Evolutionary conservation across 192 early-diverging fungal species (phyloP).

Genomic region (Lobosporangium transversale): DNA sequence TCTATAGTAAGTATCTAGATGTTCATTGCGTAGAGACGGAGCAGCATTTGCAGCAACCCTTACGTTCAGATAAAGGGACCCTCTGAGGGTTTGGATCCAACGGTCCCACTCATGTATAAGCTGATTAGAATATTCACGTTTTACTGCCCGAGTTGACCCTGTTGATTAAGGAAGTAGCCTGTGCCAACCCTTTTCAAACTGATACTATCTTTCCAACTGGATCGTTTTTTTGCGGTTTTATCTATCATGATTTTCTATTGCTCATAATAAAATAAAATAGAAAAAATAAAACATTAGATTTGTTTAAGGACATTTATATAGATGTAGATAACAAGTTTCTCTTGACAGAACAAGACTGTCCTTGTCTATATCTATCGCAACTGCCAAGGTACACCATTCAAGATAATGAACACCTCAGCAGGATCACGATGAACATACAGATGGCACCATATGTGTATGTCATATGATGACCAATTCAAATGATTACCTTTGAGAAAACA

Average conservation of each 20-base stretch:
- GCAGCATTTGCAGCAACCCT: constrained; percentile 12
- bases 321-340: constrained; percentile 13
- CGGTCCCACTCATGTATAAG: constrained; percentile 26
- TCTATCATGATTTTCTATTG: constrained; percentile 28
- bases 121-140: constrained; percentile 15
- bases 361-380: constrained; percentile 22
- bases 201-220: constrained; percentile 12
- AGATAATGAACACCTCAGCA: constrained; percentile 10
- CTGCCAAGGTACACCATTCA: constrained; percentile 11
- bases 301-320: neutral
- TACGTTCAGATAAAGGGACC: neutral
- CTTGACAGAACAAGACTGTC: constrained; percentile 14
- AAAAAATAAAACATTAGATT: constrained; percentile 9
- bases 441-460: constrained; percentile 1
- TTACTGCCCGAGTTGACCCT: constrained; percentile 20
- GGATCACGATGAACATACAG: constrained; percentile 28
- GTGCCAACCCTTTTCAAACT: constrained; percentile 18
- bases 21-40: constrained; percentile 4
- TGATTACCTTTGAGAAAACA: no score
- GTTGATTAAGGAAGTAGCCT: constrained; percentile 30
- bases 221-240: constrained; percentile 9
- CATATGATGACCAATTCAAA: constrained; percentile 17
- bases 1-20: constrained; percentile 22
- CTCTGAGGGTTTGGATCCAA: constrained; percentile 23
- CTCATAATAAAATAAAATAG: constrained; percentile 17